These are phyloP conservation scores for Haplosporangium gracile DNA, from an alignment of 192 early-diverging fungal species.

Conservation along the genomic window DNA sequence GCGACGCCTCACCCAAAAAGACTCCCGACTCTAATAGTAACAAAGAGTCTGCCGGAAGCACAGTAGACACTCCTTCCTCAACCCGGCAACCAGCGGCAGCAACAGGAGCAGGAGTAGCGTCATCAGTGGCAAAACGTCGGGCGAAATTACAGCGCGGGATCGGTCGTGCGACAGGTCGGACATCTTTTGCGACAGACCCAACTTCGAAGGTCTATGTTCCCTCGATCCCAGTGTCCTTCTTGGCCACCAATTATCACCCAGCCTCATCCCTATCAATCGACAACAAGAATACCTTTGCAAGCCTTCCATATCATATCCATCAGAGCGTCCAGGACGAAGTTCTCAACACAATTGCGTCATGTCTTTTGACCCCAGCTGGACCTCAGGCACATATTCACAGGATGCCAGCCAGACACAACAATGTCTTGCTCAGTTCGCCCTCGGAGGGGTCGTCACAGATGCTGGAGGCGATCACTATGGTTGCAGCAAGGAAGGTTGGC, in stretches of 20 bases:
- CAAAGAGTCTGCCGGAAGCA: background rate
- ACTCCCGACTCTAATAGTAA: background rate
- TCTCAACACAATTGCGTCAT: slow-evolving; percentile 38
- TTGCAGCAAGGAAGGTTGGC: slow-evolving; percentile 58
- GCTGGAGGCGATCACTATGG: slow-evolving; percentile 57
- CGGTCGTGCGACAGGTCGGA: background rate
- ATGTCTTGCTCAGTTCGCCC: slow-evolving; percentile 56
- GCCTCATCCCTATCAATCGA: background rate
- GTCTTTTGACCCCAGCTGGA: slow-evolving; percentile 19
- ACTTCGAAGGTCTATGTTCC: slow-evolving; percentile 35
- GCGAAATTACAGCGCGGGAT: slow-evolving; percentile 10
- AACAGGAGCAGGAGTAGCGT: background rate
- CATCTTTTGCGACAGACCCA: background rate
- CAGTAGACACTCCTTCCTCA: background rate
- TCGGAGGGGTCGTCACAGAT: slow-evolving; percentile 58
- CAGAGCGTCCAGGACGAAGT: slow-evolving; percentile 25
- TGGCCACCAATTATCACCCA: slow-evolving; percentile 16
- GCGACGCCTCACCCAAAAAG: background rate
- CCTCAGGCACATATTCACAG: slow-evolving; percentile 27
- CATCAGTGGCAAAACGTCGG: slow-evolving; percentile 3
- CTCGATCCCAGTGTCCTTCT: slow-evolving; percentile 26
- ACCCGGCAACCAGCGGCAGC: slow-evolving; percentile 3
- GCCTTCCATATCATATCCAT: slow-evolving; percentile 40
- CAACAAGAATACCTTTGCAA: slow-evolving; percentile 10
- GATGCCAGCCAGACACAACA: slow-evolving; percentile 54